A percentile compares a stretch with the other conserved stretches of the same genome.
Conservation (phyloP, 164 flowering plant species). For the Vitis vinifera region DNA sequence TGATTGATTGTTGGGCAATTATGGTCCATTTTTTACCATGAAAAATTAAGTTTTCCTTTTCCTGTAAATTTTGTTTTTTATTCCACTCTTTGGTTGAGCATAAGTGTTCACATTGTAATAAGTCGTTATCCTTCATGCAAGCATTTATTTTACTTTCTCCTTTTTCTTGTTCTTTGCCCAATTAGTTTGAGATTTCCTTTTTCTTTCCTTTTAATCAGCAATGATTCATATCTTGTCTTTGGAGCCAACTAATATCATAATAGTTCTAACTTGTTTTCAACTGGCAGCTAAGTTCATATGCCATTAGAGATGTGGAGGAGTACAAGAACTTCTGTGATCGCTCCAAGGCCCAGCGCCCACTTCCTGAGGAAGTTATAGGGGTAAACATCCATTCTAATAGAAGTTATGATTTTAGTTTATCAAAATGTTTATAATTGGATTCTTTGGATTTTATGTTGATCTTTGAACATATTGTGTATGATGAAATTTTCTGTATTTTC, state of each 20-base stretch:
- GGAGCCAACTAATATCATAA: neutral
- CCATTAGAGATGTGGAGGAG: conserved; percentile 90
- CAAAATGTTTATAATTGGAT: neutral
- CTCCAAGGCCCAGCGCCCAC: conserved; percentile 86
- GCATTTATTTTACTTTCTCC: too few relatives aligned
- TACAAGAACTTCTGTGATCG: conserved; percentile 96
- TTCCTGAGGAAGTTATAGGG: conserved; percentile 93
- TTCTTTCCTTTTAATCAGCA: neutral
- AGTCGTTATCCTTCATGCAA: too few relatives aligned
- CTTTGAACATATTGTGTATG: neutral
- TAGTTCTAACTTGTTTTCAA: conserved; percentile 11
- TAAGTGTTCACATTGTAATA: too few relatives aligned
- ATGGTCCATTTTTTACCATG: too few relatives aligned
- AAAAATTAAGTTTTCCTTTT: too few relatives aligned
- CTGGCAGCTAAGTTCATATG: conserved; percentile 77
- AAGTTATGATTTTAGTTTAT: neutral
- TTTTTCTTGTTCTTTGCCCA: too few relatives aligned
- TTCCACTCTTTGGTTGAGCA: too few relatives aligned
- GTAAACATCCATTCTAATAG: conserved; percentile 35
- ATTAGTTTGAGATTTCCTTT: too few relatives aligned
- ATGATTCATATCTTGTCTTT: neutral
- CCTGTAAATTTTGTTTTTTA: too few relatives aligned
- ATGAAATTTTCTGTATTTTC: neutral
- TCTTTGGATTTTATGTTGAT: neutral
- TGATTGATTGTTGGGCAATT: too few relatives aligned